A percentile compares a stretch with the other conserved stretches of the same genome.
phyloP scores from a whole-genome alignment of 1,284 basidiomycete genomes.

The Sanghuangporus weigelae region DNA sequence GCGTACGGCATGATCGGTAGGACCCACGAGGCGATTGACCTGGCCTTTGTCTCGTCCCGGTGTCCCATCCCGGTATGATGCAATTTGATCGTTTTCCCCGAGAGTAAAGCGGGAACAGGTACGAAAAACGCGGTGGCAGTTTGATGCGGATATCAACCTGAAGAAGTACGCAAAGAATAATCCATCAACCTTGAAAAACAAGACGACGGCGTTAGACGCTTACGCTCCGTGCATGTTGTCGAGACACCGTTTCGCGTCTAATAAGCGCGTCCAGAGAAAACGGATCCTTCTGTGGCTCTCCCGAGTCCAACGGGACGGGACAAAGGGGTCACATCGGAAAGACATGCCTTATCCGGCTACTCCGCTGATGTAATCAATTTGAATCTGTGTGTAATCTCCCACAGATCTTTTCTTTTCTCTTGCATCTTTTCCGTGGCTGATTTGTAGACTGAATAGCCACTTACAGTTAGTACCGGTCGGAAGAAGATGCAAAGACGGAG shows the following conservation, averaged over 20 bases:
- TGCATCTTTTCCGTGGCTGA: too few relatives aligned
- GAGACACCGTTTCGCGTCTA: neutral
- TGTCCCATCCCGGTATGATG: neutral
- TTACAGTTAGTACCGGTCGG: too few relatives aligned
- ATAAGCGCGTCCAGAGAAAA: neutral
- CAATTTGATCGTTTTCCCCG: neutral
- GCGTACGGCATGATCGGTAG: neutral
- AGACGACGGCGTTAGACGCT: neutral
- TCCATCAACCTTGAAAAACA: neutral
- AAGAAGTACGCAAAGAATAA: neutral
- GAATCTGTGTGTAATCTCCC: neutral
- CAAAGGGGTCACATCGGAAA: neutral
- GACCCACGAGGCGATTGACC: too few relatives aligned
- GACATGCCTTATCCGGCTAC: neutral
- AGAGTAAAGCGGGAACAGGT: neutral
- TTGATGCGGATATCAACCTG: neutral
- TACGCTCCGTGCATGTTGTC: neutral
- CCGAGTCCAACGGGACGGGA: neutral
- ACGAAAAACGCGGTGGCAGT: neutral
- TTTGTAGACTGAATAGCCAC: too few relatives aligned
- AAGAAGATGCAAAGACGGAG: too few relatives aligned
- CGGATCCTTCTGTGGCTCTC: neutral
- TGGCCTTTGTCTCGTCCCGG: neutral
- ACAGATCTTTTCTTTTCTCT: neutral
- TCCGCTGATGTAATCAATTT: neutral